Conservation (phyloP, 2,329 filamentous ascomycete genomes). For the Spiromastix sp. region DNA sequence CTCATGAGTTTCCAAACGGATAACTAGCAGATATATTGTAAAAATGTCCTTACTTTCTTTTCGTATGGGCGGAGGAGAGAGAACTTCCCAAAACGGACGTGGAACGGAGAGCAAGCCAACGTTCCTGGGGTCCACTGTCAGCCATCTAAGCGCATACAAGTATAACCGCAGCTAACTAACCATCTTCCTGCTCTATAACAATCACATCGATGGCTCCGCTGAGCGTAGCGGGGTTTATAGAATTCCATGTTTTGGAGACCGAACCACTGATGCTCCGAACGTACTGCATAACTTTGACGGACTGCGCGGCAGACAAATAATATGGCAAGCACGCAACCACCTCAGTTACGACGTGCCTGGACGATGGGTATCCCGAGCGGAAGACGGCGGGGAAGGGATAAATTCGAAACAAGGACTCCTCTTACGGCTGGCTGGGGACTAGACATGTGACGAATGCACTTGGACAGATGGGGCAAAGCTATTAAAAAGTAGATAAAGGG, state of each 20-base stretch:
- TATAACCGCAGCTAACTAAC: constrained; percentile 36
- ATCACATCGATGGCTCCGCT: constrained; percentile 98
- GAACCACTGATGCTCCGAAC: constrained; percentile 89
- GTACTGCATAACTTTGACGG: constrained; percentile 70
- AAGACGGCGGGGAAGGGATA: too few species aligned
- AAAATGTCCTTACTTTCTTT: constrained; percentile 56
- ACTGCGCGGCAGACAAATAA: neutral
- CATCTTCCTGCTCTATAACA: constrained; percentile 93
- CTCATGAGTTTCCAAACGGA: neutral
- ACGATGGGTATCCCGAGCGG: too few species aligned
- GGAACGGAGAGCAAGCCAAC: constrained; percentile 89
- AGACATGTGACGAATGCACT: too few species aligned
- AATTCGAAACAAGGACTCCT: too few species aligned
- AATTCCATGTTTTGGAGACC: constrained; percentile 98
- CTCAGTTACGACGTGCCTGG: too few species aligned
- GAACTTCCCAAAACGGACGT: constrained; percentile 98
- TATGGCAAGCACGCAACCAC: neutral
- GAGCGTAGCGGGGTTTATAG: constrained; percentile 93
- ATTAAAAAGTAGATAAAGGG: neutral
- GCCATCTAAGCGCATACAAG: constrained; percentile 1
- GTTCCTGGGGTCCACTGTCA: constrained; percentile 35
- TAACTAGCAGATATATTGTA: constrained; percentile 1
- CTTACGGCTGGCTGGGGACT: too few species aligned
- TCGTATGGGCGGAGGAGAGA: constrained; percentile 88
- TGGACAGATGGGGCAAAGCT: too few species aligned